phyloP scores from a whole-genome alignment of 1,284 basidiomycete species.

The Erythrobasidium hasegawianum region DNA sequence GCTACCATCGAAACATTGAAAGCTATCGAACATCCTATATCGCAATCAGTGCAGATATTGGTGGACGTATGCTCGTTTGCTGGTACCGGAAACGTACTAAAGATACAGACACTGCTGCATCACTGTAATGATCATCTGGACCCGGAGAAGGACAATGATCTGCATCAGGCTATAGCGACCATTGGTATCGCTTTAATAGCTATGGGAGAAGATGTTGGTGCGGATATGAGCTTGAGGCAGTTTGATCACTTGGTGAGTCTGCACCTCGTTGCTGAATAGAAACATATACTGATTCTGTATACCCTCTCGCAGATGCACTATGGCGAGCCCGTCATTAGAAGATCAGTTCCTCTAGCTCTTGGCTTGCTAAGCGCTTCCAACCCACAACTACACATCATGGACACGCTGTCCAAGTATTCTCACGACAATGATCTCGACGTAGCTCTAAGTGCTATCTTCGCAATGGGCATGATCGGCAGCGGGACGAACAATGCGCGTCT shows the following conservation, averaged over 20 bases:
- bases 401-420: slow-evolving; percentile 98
- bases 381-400: slow-evolving; percentile 89
- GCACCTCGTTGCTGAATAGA: no score
- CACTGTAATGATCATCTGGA: slow-evolving; percentile 88
- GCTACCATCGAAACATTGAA: slow-evolving; percentile 93
- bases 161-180: slow-evolving; percentile 89
- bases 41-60: slow-evolving; percentile 84
- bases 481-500: slow-evolving; percentile 97
- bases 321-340: slow-evolving; percentile 87
- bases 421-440: slow-evolving; percentile 97
- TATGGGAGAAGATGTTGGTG: slow-evolving; percentile 97
- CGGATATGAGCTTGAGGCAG: slow-evolving; percentile 91
- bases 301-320: slow-evolving; percentile 93
- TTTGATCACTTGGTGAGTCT: slow-evolving; percentile 93
- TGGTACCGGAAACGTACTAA: slow-evolving; percentile 92
- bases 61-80: slow-evolving; percentile 94
- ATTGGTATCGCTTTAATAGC: slow-evolving; percentile 90
- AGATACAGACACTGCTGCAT: slow-evolving; percentile 88
- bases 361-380: slow-evolving; percentile 93
- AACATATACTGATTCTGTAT: no score
- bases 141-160: slow-evolving; percentile 63
- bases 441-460: slow-evolving; percentile 94
- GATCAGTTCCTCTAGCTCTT: slow-evolving; percentile 91
- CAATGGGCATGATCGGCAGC: slow-evolving; percentile 97
- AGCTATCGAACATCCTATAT: slow-evolving; percentile 88